Evolutionary conservation across 2,329 filamentous ascomycete genomes (phyloP).

Genomic region (Cercospora janseana): DNA sequence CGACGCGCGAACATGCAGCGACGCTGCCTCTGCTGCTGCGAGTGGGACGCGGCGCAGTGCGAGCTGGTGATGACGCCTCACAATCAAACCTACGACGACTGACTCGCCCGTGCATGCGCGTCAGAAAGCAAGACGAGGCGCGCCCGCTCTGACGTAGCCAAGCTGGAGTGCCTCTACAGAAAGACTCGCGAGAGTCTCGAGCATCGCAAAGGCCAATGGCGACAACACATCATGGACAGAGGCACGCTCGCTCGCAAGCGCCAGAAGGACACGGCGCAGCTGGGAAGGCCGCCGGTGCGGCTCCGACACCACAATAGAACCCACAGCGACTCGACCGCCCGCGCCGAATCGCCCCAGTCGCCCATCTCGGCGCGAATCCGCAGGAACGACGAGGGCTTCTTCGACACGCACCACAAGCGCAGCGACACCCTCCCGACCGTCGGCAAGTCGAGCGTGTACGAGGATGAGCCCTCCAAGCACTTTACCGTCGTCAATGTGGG

Average conservation of each 20-base stretch:
- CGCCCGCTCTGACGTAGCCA: conserved; percentile 20
- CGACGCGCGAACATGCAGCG: background rate
- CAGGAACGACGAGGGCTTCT: conserved; percentile 23
- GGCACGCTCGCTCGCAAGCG: conserved; percentile 28
- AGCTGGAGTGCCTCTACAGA: conserved; percentile 14
- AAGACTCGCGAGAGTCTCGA: conserved; percentile 18
- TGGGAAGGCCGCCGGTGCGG: conserved; percentile 22
- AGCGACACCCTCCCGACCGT: conserved; percentile 21
- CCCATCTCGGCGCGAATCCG: conserved; percentile 24
- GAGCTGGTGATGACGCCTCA: conserved; percentile 10
- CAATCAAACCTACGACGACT: conserved; percentile 23
- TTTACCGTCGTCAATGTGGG: conserved; percentile 51
- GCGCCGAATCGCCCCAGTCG: conserved; percentile 11
- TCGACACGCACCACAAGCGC: conserved; percentile 21
- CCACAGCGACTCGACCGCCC: conserved; percentile 17
- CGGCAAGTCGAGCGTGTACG: conserved; percentile 27
- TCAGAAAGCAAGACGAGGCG: conserved; percentile 14
- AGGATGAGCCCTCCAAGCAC: conserved; percentile 35
- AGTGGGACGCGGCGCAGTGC: background rate
- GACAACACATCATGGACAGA: conserved; percentile 24
- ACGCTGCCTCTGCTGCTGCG: conserved; percentile 2
- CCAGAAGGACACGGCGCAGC: conserved; percentile 27
- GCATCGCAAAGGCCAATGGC: conserved; percentile 26
- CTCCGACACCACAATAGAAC: conserved; percentile 18
- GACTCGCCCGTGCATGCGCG: conserved; percentile 23